A percentile compares a stretch with the other conserved stretches of the same genome.
phyloP scores from a whole-genome alignment of 352 stramenopile genomes.

The Achlya hypogyna region DNA sequence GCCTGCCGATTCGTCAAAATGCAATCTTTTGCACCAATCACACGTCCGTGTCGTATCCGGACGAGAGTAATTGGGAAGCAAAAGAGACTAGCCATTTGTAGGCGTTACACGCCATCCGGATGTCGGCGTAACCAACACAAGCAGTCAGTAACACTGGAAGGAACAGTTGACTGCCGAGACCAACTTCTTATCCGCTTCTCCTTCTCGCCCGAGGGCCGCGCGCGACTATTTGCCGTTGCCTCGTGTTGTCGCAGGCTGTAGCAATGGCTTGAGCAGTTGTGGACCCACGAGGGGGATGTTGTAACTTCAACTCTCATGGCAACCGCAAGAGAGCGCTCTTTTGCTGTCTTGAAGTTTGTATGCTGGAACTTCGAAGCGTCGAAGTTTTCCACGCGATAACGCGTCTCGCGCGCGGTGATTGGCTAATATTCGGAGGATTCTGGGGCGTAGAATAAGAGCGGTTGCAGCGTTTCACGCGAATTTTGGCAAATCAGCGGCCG shows the following conservation, averaged over 20 bases:
- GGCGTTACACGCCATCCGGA: neutral
- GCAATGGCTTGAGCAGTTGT: no score
- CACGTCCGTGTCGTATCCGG: neutral
- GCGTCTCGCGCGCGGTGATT: neutral
- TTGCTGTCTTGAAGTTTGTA: neutral
- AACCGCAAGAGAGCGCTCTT: neutral
- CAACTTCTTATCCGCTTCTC: neutral
- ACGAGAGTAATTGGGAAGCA: neutral
- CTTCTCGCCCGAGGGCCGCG: no score
- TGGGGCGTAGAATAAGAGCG: neutral
- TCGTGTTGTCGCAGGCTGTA: no score
- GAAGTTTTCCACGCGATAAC: neutral
- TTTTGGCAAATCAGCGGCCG: constrained; percentile 1
- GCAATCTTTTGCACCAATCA: constrained; percentile 3
- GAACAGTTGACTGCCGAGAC: neutral
- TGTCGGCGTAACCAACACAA: neutral
- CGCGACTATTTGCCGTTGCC: no score
- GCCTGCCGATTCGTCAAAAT: neutral
- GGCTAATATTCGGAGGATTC: neutral
- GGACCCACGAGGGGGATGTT: no score
- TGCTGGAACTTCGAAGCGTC: neutral
- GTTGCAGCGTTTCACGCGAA: neutral
- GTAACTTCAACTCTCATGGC: neutral
- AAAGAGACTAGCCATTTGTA: neutral
- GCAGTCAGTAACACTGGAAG: neutral